Percentiles rank a stretch among this genome's conserved stretches.
These are phyloP conservation scores for Dioscorea zingiberensis DNA, from an alignment of 106 monocot genomes.

Conservation along the genomic window DNA sequence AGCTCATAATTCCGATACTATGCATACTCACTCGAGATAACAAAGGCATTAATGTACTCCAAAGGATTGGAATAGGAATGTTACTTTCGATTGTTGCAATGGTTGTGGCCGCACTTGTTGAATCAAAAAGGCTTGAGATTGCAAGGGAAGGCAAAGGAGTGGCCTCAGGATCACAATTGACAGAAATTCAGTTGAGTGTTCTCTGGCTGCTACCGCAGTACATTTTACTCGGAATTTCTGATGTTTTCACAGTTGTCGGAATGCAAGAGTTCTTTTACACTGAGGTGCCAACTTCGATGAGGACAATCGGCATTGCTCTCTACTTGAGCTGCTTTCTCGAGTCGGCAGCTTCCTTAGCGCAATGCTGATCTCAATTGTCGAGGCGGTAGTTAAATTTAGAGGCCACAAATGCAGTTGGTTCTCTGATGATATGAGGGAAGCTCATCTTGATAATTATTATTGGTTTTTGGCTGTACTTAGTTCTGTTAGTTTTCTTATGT, in stretches of 20 bases:
- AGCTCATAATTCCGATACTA: slow-evolving; percentile 47
- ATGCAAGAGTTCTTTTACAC: slow-evolving; percentile 98
- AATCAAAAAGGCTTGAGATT: slow-evolving; percentile 32
- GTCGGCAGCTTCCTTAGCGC: slow-evolving; percentile 76
- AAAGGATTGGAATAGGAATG: slow-evolving; percentile 90
- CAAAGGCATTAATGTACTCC: slow-evolving; percentile 66
- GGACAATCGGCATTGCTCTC: slow-evolving; percentile 78
- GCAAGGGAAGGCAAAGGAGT: not conserved
- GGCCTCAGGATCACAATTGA: not conserved
- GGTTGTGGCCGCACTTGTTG: slow-evolving; percentile 56
- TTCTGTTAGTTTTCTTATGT: slow-evolving; percentile 60
- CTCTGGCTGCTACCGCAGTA: slow-evolving; percentile 94
- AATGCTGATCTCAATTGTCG: slow-evolving; percentile 49
- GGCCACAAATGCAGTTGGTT: slow-evolving; percentile 51
- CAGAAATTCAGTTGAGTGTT: slow-evolving; percentile 31
- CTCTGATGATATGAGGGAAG: slow-evolving; percentile 62
- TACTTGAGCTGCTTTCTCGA: slow-evolving; percentile 87
- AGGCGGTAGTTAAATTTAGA: slow-evolving; percentile 23
- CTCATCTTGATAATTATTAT: slow-evolving; percentile 71
- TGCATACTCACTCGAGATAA: slow-evolving; percentile 29
- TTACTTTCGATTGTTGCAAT: slow-evolving; percentile 71
- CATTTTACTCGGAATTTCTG: slow-evolving; percentile 71
- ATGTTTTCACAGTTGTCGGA: slow-evolving; percentile 85
- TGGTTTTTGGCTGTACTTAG: slow-evolving; percentile 72
- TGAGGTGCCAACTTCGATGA: slow-evolving; percentile 64